A percentile compares a stretch with the other conserved stretches of the same genome.
These are phyloP conservation scores for Candida koratica DNA, from an alignment of 805 yeast species.

Conservation along the genomic window DNA sequence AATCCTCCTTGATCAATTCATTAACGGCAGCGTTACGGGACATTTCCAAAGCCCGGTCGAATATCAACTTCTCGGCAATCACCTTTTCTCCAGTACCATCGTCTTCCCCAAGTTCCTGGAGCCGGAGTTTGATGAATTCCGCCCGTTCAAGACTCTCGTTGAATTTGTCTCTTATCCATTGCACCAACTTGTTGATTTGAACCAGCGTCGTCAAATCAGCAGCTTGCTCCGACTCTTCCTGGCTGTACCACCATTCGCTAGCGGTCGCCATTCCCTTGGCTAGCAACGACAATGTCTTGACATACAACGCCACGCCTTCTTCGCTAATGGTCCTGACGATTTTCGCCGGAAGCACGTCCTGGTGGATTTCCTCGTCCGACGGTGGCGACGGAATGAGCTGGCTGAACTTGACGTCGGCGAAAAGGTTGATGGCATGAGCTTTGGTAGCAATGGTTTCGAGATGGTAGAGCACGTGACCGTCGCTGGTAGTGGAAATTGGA, in stretches of 20 bases:
- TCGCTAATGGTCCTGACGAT: constrained; percentile 62
- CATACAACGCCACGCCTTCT: constrained; percentile 82
- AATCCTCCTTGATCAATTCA: constrained; percentile 72
- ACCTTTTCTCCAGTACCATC: constrained; percentile 22
- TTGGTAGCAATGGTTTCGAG: constrained; percentile 81
- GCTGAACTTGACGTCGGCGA: constrained; percentile 86
- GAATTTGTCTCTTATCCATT: constrained; percentile 86
- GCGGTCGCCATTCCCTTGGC: constrained; percentile 86
- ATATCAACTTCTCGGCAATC: constrained; percentile 79
- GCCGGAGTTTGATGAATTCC: constrained; percentile 62
- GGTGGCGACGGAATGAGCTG: constrained; percentile 79
- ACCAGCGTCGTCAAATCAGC: constrained; percentile 22
- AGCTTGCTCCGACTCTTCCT: constrained; percentile 19
- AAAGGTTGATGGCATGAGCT: constrained; percentile 82
- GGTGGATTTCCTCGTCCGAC: constrained; percentile 36
- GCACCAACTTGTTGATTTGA: constrained; percentile 66
- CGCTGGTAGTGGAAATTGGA: constrained; percentile 16
- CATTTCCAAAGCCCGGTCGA: constrained; percentile 91
- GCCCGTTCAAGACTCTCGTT: constrained; percentile 89
- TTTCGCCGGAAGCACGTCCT: constrained; percentile 49
- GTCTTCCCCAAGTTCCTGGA: constrained; percentile 40
- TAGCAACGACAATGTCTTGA: constrained; percentile 75
- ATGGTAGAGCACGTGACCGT: constrained; percentile 37
- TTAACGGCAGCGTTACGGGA: constrained; percentile 87
- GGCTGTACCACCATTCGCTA: constrained; percentile 81